A percentile compares a stretch with the other conserved stretches of the same genome.
These are phyloP conservation scores for Glycine soja DNA, from an alignment of 306 rosid species.

Conservation along the genomic window DNA sequence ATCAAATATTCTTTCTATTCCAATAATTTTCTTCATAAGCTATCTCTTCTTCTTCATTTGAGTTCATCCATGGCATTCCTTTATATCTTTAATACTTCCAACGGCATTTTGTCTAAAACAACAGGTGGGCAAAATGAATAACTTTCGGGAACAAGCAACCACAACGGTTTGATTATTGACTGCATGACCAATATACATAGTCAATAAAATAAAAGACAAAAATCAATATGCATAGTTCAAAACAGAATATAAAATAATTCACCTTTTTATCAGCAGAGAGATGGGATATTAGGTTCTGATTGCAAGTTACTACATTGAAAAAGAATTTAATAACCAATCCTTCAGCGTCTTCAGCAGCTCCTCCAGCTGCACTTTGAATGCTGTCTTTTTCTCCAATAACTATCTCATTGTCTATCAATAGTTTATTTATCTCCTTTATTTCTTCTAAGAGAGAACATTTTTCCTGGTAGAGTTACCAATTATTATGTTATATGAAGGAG, in stretches of 20 bases:
- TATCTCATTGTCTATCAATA: slow-evolving; percentile 47
- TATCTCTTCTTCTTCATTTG: too few species aligned
- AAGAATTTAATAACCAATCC: slow-evolving; percentile 42
- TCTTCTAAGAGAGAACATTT: slow-evolving; percentile 46
- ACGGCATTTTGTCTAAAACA: slow-evolving; percentile 44
- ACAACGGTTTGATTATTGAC: slow-evolving; percentile 49
- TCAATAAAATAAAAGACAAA: slow-evolving; percentile 11
- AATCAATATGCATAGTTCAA: not conserved
- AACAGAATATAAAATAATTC: slow-evolving; percentile 22
- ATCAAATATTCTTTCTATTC: too few species aligned
- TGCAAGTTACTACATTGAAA: slow-evolving; percentile 43
- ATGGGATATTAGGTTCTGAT: slow-evolving; percentile 10
- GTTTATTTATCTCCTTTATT: slow-evolving; percentile 51
- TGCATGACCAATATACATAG: slow-evolving; percentile 38
- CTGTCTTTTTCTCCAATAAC: slow-evolving; percentile 44
- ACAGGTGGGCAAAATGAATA: slow-evolving; percentile 50
- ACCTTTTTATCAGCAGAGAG: slow-evolving; percentile 44
- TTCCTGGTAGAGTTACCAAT: slow-evolving; percentile 46
- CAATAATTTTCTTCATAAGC: too few species aligned
- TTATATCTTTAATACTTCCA: not conserved
- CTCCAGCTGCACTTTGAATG: slow-evolving; percentile 29
- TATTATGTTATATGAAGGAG: not conserved
- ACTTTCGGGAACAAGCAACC: slow-evolving; percentile 51
- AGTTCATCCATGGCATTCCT: too few species aligned
- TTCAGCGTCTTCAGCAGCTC: slow-evolving; percentile 37